Base-by-base conservation (phyloP, 768 basidiomycete species). In the Cystobasidium onofrii region DNA sequence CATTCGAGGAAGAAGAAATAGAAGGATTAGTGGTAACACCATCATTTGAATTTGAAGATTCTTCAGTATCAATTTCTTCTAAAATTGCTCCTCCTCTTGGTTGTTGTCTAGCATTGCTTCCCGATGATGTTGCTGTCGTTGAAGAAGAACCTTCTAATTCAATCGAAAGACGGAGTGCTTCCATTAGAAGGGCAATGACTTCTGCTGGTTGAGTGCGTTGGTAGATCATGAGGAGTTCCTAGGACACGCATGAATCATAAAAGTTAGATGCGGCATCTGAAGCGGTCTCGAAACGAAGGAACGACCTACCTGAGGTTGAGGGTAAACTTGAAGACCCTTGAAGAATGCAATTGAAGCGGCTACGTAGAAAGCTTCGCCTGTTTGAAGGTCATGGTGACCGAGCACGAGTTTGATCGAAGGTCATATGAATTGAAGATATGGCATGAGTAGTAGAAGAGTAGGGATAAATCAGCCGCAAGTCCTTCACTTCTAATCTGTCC, bases 191-290 rank as follows among this genome's bases (percentile, higher is more conserved):
- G 25, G 76, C 75, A 72, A 81, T 81, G 73, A 83, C 78, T n/a
- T 81, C 78, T 25, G 86, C 85, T 1, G 91, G 90, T 34, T 95
- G 87, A 39, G 92, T 93, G 82, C 90, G 89, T 83, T 97, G 88
- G 79, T 96, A 95, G 75, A 98, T 94, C 81, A 89, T 87, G 78
- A 99, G 89, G 77, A 98, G 87, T 81, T 98, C 96, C 36, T 92
- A 87, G 0, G 94, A 92, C n/a, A n/a, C n/a, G 34, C 90, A 87
- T 63, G 65, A 33, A 10, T 12, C n/a, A n/a, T n/a, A n/a, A n/a
- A n/a, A n/a, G n/a, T n/a, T n/a, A n/a, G n/a, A n/a, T n/a, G n/a
- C n/a, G n/a, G n/a, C n/a, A n/a, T n/a, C n/a, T n/a, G n/a, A n/a
- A n/a, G n/a, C n/a, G n/a, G n/a, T n/a, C n/a, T n/a, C n/a, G n/a